These are phyloP conservation scores for Groenewaldozyma sp. DNA, from an alignment of 1,139 yeast genomes.

Conservation along the genomic window DNA sequence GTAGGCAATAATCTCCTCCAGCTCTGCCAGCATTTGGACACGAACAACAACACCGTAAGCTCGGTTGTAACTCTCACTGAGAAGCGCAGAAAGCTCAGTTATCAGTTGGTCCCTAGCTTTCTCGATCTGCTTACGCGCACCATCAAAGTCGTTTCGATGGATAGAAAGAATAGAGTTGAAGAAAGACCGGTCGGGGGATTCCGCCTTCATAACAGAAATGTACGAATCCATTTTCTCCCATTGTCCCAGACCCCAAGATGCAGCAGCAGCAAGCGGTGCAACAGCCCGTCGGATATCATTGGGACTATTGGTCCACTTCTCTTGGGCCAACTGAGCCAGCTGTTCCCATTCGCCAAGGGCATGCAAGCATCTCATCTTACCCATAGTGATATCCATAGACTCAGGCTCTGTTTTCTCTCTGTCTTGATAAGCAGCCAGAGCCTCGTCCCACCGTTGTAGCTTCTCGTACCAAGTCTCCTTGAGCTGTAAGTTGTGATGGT, in stretches of 20 bases:
- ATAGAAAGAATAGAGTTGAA: conserved; percentile 82
- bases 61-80: conserved; percentile 91
- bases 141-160: conserved; percentile 79
- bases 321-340: conserved; percentile 73
- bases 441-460: conserved; percentile 97
- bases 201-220: conserved; percentile 79
- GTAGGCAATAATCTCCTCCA: conserved; percentile 88
- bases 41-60: conserved; percentile 96
- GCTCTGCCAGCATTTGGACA: conserved; percentile 93
- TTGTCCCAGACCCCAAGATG: conserved; percentile 97
- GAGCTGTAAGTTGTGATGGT: conserved; percentile 82
- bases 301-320: conserved; percentile 70
- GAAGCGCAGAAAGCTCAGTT: conserved; percentile 89
- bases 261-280: conserved; percentile 97
- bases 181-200: conserved; percentile 90
- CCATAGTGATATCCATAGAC: conserved; percentile 74
- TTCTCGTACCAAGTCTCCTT: conserved; percentile 98
- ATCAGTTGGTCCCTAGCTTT: conserved; percentile 83
- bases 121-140: conserved; percentile 68
- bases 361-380: conserved; percentile 95
- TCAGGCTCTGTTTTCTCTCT: conserved; percentile 38
- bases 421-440: conserved; percentile 76
- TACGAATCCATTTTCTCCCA: conserved; percentile 96
- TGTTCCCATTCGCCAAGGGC: conserved; percentile 99
- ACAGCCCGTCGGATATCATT: conserved; percentile 73